These are phyloP conservation scores for Naganishia randhawae DNA, from an alignment of 768 basidiomycete genomes.

Conservation along the genomic window DNA sequence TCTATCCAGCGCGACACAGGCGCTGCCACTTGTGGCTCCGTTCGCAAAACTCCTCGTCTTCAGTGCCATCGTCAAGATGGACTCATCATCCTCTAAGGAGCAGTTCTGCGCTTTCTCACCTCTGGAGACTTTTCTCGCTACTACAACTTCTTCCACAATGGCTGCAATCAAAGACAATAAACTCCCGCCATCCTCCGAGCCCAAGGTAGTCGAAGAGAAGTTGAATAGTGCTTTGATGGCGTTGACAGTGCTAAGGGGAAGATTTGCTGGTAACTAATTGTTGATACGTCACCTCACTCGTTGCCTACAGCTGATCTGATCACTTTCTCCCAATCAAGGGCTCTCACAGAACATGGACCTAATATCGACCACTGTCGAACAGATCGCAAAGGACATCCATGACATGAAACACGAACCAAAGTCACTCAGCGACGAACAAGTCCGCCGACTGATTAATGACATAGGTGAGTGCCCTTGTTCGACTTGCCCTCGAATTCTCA, in stretches of 20 bases:
- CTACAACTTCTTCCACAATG: background rate
- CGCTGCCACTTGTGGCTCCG: no score
- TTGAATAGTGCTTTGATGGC: background rate
- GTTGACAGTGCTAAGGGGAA: conserved; percentile 1
- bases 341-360: background rate
- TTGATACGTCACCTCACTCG: background rate
- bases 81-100: background rate
- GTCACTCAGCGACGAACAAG: background rate
- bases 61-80: background rate
- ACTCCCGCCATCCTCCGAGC: no score
- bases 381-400: background rate
- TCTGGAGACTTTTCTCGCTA: background rate
- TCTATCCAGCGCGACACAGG: no score
- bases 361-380: background rate
- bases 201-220: background rate
- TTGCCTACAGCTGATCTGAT: background rate
- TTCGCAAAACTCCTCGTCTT: background rate
- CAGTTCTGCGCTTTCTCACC: background rate
- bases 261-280: background rate
- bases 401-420: background rate
- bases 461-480: background rate
- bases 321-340: background rate
- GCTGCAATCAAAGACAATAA: background rate
- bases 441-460: background rate
- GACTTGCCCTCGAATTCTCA: background rate